phyloP scores from a whole-genome alignment of 2,329 filamentous ascomycete species.

The Diplodia mutila region DNA sequence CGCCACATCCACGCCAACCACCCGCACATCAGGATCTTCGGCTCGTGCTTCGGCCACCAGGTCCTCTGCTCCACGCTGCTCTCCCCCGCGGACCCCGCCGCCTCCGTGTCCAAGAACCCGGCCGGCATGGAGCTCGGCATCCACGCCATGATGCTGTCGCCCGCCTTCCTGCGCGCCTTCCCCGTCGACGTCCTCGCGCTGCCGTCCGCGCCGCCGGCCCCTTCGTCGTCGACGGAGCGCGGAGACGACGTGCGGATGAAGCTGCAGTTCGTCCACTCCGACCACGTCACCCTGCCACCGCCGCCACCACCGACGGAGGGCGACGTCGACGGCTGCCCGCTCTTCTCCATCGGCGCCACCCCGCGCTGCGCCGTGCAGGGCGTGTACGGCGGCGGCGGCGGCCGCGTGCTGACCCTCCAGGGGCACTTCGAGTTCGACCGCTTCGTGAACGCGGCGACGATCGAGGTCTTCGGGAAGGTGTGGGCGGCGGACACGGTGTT shows the following conservation, averaged over 20 bases:
- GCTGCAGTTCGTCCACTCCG: conserved; percentile 48
- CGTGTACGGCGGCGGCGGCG: conserved; percentile 46
- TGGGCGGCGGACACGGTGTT: conserved; percentile 41
- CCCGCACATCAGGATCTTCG: conserved; percentile 48
- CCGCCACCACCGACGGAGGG: conserved; percentile 29
- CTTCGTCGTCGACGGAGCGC: background rate
- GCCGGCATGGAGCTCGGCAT: conserved; percentile 55
- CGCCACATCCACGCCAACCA: conserved; percentile 57
- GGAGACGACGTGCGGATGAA: conserved; percentile 29
- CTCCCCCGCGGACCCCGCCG: conserved; percentile 55
- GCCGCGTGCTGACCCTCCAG: conserved; percentile 50
- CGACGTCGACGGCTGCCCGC: too few relatives aligned
- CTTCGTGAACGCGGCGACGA: conserved; percentile 49
- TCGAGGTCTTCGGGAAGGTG: conserved; percentile 44
- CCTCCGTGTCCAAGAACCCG: conserved; percentile 51
- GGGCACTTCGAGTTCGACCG: conserved; percentile 53
- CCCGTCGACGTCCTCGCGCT: conserved; percentile 45
- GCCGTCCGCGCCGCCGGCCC: conserved; percentile 32
- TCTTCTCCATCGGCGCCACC: conserved; percentile 31
- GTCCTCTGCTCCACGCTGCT: conserved; percentile 58
- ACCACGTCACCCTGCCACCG: conserved; percentile 40
- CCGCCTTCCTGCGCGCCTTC: conserved; percentile 41
- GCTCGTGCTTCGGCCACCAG: conserved; percentile 50
- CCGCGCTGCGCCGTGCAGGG: conserved; percentile 44
- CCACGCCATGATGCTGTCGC: conserved; percentile 52